Conservation (phyloP, 805 yeast species). For the Wickerhamiella siamensis region DNA sequence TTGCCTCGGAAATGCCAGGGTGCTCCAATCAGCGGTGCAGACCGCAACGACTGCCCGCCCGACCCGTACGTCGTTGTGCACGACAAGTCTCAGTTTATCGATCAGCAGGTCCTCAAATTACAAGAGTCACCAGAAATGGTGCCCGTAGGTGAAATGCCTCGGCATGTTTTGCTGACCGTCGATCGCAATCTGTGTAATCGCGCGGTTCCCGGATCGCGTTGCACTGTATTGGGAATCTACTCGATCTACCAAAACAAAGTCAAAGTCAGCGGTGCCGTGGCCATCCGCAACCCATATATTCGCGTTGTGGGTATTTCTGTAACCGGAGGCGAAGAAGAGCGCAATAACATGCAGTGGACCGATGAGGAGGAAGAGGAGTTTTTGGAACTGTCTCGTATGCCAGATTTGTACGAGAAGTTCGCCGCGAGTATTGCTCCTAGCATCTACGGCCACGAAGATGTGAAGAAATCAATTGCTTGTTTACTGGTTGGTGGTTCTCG, state of each 20-base stretch:
- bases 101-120: constrained; percentile 83
- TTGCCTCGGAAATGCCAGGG: constrained; percentile 57
- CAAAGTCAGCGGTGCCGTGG: constrained; percentile 47
- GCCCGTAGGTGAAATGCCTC: constrained; percentile 98
- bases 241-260: constrained; percentile 69
- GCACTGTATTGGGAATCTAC: constrained; percentile 83
- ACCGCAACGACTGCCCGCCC: constrained; percentile 56
- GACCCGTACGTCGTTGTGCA: constrained; percentile 91
- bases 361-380: constrained; percentile 95
- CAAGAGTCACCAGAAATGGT: constrained; percentile 98
- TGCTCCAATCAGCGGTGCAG: constrained; percentile 33
- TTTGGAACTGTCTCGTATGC: constrained; percentile 61
- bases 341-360: constrained; percentile 50
- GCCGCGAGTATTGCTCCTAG: constrained; percentile 90
- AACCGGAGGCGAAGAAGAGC: constrained; percentile 57
- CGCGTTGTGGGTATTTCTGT: constrained; percentile 76
- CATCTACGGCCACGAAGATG: constrained; percentile 84
- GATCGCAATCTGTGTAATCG: constrained; percentile 82
- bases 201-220: constrained; percentile 90
- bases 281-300: constrained; percentile 84
- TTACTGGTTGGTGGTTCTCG: constrained; percentile 88
- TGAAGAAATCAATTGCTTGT: constrained; percentile 87
- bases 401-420: constrained; percentile 74
- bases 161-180: constrained; percentile 74
- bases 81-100: constrained; percentile 85